Evolutionary conservation across 352 stramenopile species (phyloP), one percentile per base, ranked within the genome.

Genomic region (Phytophthora pisi): DNA sequence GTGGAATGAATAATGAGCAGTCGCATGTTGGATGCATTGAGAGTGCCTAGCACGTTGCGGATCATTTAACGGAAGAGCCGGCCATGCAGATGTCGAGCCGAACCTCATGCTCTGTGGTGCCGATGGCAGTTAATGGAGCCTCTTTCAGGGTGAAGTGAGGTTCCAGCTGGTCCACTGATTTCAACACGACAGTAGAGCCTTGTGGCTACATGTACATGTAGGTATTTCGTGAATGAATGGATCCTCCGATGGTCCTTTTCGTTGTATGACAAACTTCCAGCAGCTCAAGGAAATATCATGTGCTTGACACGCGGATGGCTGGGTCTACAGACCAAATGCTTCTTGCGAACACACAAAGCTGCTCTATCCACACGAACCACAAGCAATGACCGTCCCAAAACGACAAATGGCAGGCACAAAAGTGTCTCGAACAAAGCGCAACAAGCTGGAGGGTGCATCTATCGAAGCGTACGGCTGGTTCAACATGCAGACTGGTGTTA

Each of bases 131-230:
- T 40, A 15, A 10, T 42, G 34, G 11, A 13, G 31, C 3, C 18
- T 23, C 52, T 49, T 58, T 24, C 34, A 20, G 56, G 31, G 42
- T 61, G 50, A 24, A 31, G 18, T 50, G 9, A 11, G 13, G 3
- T 31, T 43, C 57, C 64, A 67, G 57, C 57, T 66, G 64, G 64
- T 3, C 13, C 24, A 24, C 46, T 52, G 47, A 53, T 62, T 68
- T 61, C 51, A 62, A 24, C 13, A 45, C 30, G n/a, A n/a, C n/a
- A n/a, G n/a, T 45, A 34, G 2, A 54, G 20, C 11, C 11, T 49
- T 47, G 20, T 49, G 28, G 4, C 15, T 5, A 42, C 13, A 30
- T 15, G 5, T 30, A 31, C 8, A 31, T 31, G 8, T 6, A 6
- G 0, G 3, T 30, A 30, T 3, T 30, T 30, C n/a, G 26, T 30